Evolutionary conservation across 2,329 filamentous ascomycete species (phyloP).

Genomic region (Venturia asperata): DNA sequence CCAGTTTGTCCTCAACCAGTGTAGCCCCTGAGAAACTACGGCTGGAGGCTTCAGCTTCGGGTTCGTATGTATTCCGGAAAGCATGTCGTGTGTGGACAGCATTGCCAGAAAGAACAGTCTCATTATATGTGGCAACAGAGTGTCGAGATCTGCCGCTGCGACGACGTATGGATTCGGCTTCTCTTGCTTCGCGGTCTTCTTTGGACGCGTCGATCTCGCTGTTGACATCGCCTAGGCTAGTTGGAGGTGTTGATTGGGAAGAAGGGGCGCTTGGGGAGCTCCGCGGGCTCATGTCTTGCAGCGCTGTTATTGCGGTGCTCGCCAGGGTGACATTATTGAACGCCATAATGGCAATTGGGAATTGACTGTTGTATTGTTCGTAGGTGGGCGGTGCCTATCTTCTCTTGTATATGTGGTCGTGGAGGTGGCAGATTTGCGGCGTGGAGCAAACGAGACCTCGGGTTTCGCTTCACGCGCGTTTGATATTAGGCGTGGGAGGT

Average conservation of each 20-base stretch:
- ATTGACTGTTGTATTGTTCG: neutral
- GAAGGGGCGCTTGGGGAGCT: constrained; percentile 47
- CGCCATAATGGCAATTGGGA: neutral
- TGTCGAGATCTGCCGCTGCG: constrained; percentile 51
- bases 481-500: neutral
- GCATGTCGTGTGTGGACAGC: constrained; percentile 51
- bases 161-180: constrained; percentile 18
- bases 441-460: constrained; percentile 7
- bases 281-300: constrained; percentile 25
- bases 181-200: constrained; percentile 22
- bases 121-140: constrained; percentile 59
- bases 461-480: constrained; percentile 3
- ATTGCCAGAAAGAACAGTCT: constrained; percentile 56
- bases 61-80: constrained; percentile 30
- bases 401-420: neutral
- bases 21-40: constrained; percentile 36
- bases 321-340: neutral
- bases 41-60: neutral
- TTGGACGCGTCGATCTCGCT: constrained; percentile 42
- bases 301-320: neutral
- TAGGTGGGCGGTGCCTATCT: neutral
- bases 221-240: constrained; percentile 55
- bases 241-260: constrained; percentile 57
- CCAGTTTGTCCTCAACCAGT: constrained; percentile 27
- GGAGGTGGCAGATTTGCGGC: neutral